phyloP scores from a whole-genome alignment of 2,329 filamentous ascomycete genomes.

The Diaporthe velutina region DNA sequence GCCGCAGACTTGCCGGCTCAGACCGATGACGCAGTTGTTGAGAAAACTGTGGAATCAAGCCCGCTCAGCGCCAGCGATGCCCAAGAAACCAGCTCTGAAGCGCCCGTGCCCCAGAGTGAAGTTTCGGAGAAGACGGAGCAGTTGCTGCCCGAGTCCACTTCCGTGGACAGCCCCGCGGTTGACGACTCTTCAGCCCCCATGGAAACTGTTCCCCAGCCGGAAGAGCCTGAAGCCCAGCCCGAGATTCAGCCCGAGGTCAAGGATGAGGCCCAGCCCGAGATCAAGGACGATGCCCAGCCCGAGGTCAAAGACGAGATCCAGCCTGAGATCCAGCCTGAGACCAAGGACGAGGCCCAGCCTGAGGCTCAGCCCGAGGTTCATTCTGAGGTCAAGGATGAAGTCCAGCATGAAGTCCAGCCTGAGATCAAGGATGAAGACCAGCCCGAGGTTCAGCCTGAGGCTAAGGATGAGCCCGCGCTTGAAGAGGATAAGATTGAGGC shows the following conservation, averaged over 20 bases:
- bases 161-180: not conserved
- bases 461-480: slow-evolving; percentile 27
- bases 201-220: slow-evolving; percentile 29
- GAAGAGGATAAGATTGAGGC: slow-evolving; percentile 21
- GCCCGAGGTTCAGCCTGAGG: slow-evolving; percentile 4
- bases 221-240: slow-evolving; percentile 14
- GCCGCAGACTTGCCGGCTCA: not conserved
- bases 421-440: not conserved
- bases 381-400: slow-evolving; percentile 14
- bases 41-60: slow-evolving; percentile 33
- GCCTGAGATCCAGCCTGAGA: too few relatives aligned
- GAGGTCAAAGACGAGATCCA: too few relatives aligned
- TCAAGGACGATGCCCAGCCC: too few relatives aligned
- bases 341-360: too few relatives aligned
- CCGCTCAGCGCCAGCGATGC: slow-evolving; percentile 27
- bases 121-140: not conserved
- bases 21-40: slow-evolving; percentile 21
- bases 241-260: slow-evolving; percentile 24
- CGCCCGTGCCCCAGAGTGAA: not conserved
- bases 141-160: not conserved
- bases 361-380: slow-evolving; percentile 16
- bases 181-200: slow-evolving; percentile 25
- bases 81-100: not conserved
- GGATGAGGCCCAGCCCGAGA: too few relatives aligned
- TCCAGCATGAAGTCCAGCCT: too few relatives aligned